phyloP scores from a whole-genome alignment of 805 yeast genomes.

The Candida maesae region DNA sequence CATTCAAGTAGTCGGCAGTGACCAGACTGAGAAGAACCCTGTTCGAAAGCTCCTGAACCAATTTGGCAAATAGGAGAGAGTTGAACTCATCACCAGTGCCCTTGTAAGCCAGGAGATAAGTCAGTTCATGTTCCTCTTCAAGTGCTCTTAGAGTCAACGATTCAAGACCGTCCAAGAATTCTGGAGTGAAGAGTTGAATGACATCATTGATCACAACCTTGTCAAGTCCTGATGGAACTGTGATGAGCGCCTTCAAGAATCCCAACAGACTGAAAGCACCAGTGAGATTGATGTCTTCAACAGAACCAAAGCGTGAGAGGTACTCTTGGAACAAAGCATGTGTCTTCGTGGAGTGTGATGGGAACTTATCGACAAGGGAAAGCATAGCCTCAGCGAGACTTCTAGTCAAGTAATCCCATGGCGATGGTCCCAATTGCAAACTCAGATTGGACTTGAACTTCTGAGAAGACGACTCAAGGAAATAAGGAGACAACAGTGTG shows the following conservation, averaged over 20 bases:
- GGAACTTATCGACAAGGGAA: constrained; percentile 25
- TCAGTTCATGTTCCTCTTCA: constrained; percentile 22
- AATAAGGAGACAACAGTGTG: constrained; percentile 42
- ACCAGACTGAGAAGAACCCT: constrained; percentile 13
- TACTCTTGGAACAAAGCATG: constrained; percentile 24
- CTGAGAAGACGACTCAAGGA: constrained; percentile 49
- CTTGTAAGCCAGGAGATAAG: constrained; percentile 34
- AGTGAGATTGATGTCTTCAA: constrained; percentile 14
- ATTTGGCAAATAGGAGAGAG: constrained; percentile 31
- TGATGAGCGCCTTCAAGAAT: constrained; percentile 31
- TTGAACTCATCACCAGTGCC: constrained; percentile 33
- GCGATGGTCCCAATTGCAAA: constrained; percentile 34
- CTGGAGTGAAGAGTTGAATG: constrained; percentile 19
- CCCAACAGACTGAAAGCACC: constrained; percentile 35
- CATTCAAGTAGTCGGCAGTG: background rate
- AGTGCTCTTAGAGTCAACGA: constrained; percentile 32
- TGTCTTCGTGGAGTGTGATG: constrained; percentile 23
- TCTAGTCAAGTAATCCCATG: constrained; percentile 37
- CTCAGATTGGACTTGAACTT: constrained; percentile 37
- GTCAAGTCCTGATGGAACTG: constrained; percentile 18
- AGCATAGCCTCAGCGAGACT: constrained; percentile 32
- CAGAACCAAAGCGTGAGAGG: constrained; percentile 19
- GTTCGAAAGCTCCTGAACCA: constrained; percentile 21
- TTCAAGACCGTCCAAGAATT: constrained; percentile 22
- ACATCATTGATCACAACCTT: constrained; percentile 24